Evolutionary conservation across 805 yeast species (phyloP), one percentile per base, ranked within the genome.

Genomic region (Naumovozyma castellii): DNA sequence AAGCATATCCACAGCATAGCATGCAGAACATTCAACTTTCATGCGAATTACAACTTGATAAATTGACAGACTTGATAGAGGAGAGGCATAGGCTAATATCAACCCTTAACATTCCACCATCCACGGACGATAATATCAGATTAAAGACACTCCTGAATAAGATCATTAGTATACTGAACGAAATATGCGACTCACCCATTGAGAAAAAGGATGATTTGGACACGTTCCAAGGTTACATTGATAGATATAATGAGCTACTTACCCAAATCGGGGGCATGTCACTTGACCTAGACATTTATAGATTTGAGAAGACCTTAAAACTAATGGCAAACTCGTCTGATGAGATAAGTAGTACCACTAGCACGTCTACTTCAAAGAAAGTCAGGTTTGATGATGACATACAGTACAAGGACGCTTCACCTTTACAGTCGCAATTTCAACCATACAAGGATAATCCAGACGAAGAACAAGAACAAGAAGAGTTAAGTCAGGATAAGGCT

Each of bases 41-140:
- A n/a, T 54, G 57, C 32, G 61, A 54, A 43, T 34, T 57, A n/a
- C 57, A 54, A 43, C 32, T 57, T 12, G 57, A 54, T 18, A 54
- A 42, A 38, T 37, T 59, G 28, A 38, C 39, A 3, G 59, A 57
- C 42, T 18, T 56, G 16, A 45, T 58, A 3, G 60, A 57, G 14
- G 64, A 59, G 36, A 49, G 63, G 22, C 32, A 37, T 13, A 41
- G 63, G 30, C 39, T 59, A n/a, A 39, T 50, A 2, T 35, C 43
- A 3, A 45, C 42, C 18, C 32, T 57, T 27, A 32, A 43, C 25
- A 45, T 58, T 13, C 35, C 35, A 19, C 61, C 62, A 2, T 54
- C 63, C 2, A 34, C 38, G 2, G 45, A 44, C n/a, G 63, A 58
- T 42, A 53, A 49, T 16, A 34, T 47, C 8, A 43, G 37, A 15